A percentile compares a stretch with the other conserved stretches of the same genome.
Evolutionary conservation across 768 basidiomycete genomes (phyloP).

Genomic region (Russula emetica): DNA sequence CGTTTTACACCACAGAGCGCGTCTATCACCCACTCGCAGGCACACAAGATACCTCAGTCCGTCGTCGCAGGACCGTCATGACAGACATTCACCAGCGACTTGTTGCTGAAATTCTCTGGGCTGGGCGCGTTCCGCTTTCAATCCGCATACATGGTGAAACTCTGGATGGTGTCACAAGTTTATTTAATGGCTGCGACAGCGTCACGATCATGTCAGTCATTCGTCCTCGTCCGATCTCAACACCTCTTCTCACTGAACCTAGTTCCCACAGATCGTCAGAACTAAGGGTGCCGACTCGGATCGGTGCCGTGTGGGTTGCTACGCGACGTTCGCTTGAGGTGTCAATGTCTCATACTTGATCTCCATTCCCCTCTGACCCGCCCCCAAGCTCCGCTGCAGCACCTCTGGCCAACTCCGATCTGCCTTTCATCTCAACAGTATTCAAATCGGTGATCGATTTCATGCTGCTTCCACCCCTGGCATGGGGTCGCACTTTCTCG

Average conservation of each 20-base stretch:
- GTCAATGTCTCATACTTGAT: neutral
- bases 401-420: slow-evolving; percentile 7
- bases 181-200: slow-evolving; percentile 24
- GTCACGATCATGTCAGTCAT: slow-evolving; percentile 15
- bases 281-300: slow-evolving; percentile 23
- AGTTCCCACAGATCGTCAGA: slow-evolving; percentile 11
- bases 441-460: slow-evolving; percentile 12
- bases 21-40: slow-evolving; percentile 12
- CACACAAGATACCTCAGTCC: slow-evolving; percentile 14
- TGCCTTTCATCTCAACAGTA: slow-evolving; percentile 22
- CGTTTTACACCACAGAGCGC: slow-evolving; percentile 12
- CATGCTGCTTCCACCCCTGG: slow-evolving; percentile 12
- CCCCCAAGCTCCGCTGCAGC: slow-evolving; percentile 15
- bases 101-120: slow-evolving; percentile 25
- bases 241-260: neutral
- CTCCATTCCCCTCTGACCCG: neutral
- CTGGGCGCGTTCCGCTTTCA: slow-evolving; percentile 23
- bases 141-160: slow-evolving; percentile 21
- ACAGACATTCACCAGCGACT: slow-evolving; percentile 10
- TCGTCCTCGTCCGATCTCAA: neutral
- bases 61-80: slow-evolving; percentile 22
- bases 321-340: slow-evolving; percentile 22
- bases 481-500: slow-evolving; percentile 17
- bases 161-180: slow-evolving; percentile 7
- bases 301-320: slow-evolving; percentile 24